Conservation (phyloP, 768 basidiomycete species). For the Sarcodon sp. region DNA sequence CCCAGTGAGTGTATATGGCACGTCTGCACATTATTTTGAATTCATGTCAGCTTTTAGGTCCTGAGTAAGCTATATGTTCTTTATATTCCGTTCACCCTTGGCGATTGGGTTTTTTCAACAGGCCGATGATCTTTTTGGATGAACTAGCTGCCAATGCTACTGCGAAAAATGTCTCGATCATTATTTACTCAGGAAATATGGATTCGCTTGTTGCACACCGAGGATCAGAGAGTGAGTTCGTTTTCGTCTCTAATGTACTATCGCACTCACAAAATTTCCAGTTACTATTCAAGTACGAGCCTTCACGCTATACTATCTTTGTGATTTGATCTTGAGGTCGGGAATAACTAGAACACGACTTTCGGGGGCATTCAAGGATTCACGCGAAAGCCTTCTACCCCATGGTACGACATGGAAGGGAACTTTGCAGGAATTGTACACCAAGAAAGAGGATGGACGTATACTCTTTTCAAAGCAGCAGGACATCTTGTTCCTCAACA, state of each 20-base stretch:
- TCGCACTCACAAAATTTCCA: background rate
- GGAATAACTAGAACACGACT: slow-evolving; percentile 46
- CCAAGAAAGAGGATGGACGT: background rate
- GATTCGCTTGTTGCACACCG: slow-evolving; percentile 53
- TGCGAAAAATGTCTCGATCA: slow-evolving; percentile 32
- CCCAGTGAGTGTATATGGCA: background rate
- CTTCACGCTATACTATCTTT: background rate
- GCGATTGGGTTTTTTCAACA: slow-evolving; percentile 8
- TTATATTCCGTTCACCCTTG: background rate
- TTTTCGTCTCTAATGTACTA: background rate
- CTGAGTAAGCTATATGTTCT: background rate
- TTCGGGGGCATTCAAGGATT: slow-evolving; percentile 72
- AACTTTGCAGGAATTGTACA: slow-evolving; percentile 29
- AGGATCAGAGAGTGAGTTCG: slow-evolving; percentile 42
- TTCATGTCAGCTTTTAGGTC: background rate
- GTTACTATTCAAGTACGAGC: slow-evolving; percentile 34
- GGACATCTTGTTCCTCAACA: slow-evolving; percentile 36
- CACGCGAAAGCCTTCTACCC: slow-evolving; percentile 51
- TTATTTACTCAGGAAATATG: slow-evolving; percentile 54
- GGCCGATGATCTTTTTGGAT: slow-evolving; percentile 50
- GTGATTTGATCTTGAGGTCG: background rate
- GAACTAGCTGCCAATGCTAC: slow-evolving; percentile 59
- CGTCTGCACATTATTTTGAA: background rate
- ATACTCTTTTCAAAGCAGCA: slow-evolving; percentile 11
- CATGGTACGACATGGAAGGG: slow-evolving; percentile 48